A percentile compares a stretch with the other conserved stretches of the same genome.
phyloP scores from a whole-genome alignment of 257 asterid genomes.

The Striga asiatica region DNA sequence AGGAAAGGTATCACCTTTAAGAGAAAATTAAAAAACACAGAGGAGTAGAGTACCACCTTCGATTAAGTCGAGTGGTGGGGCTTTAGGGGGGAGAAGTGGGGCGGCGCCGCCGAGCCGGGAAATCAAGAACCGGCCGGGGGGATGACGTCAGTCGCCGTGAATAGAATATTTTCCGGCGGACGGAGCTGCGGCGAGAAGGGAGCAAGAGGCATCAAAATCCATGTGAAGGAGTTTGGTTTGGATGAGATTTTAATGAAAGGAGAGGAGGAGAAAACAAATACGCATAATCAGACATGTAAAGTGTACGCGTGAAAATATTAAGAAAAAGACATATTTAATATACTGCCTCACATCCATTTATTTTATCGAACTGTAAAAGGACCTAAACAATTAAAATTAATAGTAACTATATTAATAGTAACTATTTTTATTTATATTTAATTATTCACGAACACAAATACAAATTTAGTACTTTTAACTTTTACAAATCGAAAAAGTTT shows the following conservation, averaged over 20 bases:
- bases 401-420: too few relatives aligned
- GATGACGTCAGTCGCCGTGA: conserved; percentile 30
- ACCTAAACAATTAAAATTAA: too few relatives aligned
- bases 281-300: conserved; percentile 20
- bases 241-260: conserved; percentile 20
- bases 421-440: too few relatives aligned
- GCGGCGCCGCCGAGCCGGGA: conserved; percentile 15
- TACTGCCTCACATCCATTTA: too few relatives aligned
- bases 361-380: too few relatives aligned
- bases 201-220: conserved; percentile 27
- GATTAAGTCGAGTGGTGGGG: too few relatives aligned
- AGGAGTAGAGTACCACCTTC: too few relatives aligned
- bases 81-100: background rate
- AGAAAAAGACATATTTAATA: too few relatives aligned
- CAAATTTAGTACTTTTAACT: too few relatives aligned
- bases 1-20: background rate
- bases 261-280: conserved; percentile 38
- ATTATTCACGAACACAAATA: too few relatives aligned
- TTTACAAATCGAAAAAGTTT: too few relatives aligned
- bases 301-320: conserved; percentile 2
- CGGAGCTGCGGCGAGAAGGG: conserved; percentile 24
- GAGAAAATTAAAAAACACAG: too few relatives aligned
- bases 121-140: conserved; percentile 17
- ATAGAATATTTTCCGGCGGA: conserved; percentile 25
- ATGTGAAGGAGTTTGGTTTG: conserved; percentile 9